Conservation (phyloP, 164 flowering plant genomes). For the Piper betle region DNA sequence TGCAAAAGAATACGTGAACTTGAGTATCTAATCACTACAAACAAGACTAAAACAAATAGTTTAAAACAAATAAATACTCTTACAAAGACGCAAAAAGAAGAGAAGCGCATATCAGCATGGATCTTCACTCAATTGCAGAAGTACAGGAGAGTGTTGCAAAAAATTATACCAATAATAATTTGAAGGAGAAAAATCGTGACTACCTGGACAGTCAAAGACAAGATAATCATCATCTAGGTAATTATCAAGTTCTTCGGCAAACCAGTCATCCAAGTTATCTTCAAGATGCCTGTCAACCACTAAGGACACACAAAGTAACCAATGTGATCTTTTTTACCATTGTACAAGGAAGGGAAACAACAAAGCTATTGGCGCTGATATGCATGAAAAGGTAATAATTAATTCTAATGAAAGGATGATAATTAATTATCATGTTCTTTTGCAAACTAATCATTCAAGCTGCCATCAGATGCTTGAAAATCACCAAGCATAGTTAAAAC, state of each 20-base stretch:
- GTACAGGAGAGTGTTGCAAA: not conserved
- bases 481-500: too few species aligned
- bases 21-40: too few species aligned
- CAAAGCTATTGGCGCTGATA: not conserved
- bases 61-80: too few species aligned
- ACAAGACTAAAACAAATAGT: too few species aligned
- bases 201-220: slow-evolving; percentile 98
- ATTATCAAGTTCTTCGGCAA: slow-evolving; percentile 69
- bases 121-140: not conserved
- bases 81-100: too few species aligned
- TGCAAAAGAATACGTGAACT: too few species aligned
- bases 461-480: too few species aligned
- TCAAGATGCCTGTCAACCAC: slow-evolving; percentile 55
- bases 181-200: not conserved
- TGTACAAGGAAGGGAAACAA: not conserved
- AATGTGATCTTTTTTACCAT: not conserved
- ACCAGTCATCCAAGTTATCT: slow-evolving; percentile 87
- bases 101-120: too few species aligned
- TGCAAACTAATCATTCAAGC: too few species aligned
- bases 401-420: too few species aligned
- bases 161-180: not conserved
- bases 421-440: too few species aligned
- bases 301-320: slow-evolving; percentile 25
- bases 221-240: slow-evolving; percentile 88
- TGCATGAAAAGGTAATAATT: too few species aligned